Evolutionary conservation across 148 eudicot genomes (phyloP).

Genomic region (Selenicereus undatus): DNA sequence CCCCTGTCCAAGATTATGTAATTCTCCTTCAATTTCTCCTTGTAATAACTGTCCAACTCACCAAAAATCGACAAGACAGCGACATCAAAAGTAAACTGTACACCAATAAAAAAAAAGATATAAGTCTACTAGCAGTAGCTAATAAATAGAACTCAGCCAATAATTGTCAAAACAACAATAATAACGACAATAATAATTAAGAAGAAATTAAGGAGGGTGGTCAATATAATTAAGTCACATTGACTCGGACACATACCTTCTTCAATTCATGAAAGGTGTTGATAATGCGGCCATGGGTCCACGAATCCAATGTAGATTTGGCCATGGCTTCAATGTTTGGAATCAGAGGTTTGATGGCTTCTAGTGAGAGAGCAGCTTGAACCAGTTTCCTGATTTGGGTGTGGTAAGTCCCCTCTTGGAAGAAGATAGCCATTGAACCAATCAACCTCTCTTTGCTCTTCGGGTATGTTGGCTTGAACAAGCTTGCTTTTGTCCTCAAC

Average conservation of each 20-base stretch:
- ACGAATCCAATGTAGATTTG: constrained; percentile 35
- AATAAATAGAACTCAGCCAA: background rate
- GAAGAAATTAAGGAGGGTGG: no score
- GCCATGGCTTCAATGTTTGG: constrained; percentile 40
- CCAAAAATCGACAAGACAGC: constrained; percentile 46
- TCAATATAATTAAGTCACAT: no score
- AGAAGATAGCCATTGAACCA: constrained; percentile 73
- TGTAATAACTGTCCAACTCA: constrained; percentile 30
- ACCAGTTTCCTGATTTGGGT: constrained; percentile 49
- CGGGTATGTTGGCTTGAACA: constrained; percentile 88
- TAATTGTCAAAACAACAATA: background rate
- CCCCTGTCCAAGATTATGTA: constrained; percentile 46
- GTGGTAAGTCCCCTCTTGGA: constrained; percentile 77
- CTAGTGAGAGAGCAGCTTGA: constrained; percentile 38
- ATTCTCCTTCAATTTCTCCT: constrained; percentile 33
- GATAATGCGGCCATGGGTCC: constrained; percentile 27
- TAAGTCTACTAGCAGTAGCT: background rate
- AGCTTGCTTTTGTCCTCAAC: constrained; percentile 60
- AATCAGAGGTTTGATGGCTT: constrained; percentile 31
- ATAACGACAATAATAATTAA: no score
- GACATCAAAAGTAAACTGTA: constrained; percentile 47
- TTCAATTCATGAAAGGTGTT: constrained; percentile 34
- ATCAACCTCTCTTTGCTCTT: constrained; percentile 75
- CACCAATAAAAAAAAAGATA: background rate
- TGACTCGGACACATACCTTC: constrained; percentile 23